Evolutionary conservation across 306 rosid genomes (phyloP).

Genomic region (Mucuna pruriens): DNA sequence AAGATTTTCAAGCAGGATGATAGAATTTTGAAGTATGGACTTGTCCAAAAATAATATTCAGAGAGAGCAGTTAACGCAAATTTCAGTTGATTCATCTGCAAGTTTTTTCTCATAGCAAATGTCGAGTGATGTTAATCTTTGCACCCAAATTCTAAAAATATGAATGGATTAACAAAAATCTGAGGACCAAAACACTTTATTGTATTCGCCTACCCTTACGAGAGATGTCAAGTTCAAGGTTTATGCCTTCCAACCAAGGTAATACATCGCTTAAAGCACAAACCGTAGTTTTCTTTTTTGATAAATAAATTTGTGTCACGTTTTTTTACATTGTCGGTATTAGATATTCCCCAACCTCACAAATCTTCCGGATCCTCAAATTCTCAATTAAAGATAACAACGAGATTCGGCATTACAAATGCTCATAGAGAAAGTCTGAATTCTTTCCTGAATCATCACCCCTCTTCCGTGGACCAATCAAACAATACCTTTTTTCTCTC

Average conservation of each 20-base stretch:
- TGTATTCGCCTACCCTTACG: background rate
- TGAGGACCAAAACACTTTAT: background rate
- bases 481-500: slow-evolving; percentile 18
- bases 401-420: background rate
- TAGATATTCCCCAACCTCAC: background rate
- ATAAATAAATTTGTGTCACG: too few relatives aligned
- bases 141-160: background rate
- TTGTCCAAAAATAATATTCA: background rate
- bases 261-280: background rate
- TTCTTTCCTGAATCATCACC: slow-evolving; percentile 31
- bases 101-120: background rate
- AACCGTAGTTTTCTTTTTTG: background rate
- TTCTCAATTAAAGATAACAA: background rate
- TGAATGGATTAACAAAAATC: background rate
- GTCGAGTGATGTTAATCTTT: background rate
- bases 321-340: too few relatives aligned
- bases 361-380: background rate
- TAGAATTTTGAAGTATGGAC: background rate
- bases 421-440: slow-evolving; percentile 4
- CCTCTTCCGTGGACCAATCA: slow-evolving; percentile 33
- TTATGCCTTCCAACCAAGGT: background rate
- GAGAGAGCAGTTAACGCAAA: background rate
- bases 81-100: background rate
- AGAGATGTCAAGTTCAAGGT: background rate
- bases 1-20: background rate